Base-by-base conservation (phyloP, 805 yeast species). In the Wickerhamiella kazuoi region DNA sequence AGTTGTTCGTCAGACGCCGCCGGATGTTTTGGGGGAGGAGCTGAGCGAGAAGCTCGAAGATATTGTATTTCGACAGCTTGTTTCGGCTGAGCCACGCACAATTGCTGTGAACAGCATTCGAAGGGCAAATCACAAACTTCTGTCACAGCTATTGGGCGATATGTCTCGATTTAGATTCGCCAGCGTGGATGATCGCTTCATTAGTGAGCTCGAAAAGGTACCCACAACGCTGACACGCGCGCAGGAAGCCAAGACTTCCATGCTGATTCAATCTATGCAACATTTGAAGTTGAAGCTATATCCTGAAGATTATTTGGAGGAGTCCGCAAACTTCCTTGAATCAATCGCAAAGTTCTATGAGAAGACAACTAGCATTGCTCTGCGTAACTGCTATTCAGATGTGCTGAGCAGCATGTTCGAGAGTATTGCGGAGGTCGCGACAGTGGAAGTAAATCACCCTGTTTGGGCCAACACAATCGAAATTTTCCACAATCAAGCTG, bases 371-470 rank as follows among this genome's bases (percentile, higher is more conserved):
- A 79, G 77, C 45, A 73, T 74, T 38, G 67, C 74, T 3, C 65
- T 87, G 1, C 65, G 74, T 26, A 64, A 71, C 42, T 86, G 94
- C 2, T 93, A 87, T 53, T 79, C 90, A 35, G 94, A 83, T 46
- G 94, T 83, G 1, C 64, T 86, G 30, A 69, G 78, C 41, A 76
- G 72, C 39, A 67, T 90, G 20, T 59, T 90, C 2, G 60, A 83
- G 31, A 93, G 96, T 0, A 56, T 90, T 19, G 93, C 96, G 0
- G 87, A 82, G 7, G 66, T 74, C 1, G 65, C 86, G 24, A 82
- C 95, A 0, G 97, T 95, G 0, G 99, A 90, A 54, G 86, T 83
- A 0, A 87, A 90, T 51, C 94, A 87, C 55, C 98, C 98, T 3
- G 74, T 79, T 1, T 90, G 98, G 99, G 75, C 77, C 0, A 80